Percentiles rank a stretch among this genome's conserved stretches.
These are phyloP conservation scores for Stereum hirsutum DNA, from an alignment of 1,284 basidiomycete genomes.

Conservation along the genomic window DNA sequence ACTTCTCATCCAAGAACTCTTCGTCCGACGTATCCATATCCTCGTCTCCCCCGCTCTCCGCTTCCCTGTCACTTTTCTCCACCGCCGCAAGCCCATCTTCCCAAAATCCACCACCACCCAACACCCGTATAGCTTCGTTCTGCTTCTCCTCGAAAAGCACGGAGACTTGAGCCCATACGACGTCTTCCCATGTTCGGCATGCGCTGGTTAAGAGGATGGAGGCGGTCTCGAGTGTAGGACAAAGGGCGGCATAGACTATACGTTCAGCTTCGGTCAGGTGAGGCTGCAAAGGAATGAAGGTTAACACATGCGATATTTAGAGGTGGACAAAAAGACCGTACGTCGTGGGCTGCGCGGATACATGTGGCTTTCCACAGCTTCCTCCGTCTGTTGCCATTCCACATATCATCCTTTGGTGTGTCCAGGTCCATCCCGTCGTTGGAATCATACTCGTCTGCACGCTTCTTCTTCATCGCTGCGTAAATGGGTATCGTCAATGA, in stretches of 20 bases:
- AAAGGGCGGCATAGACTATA: conserved; percentile 81
- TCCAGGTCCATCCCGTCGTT: conserved; percentile 4
- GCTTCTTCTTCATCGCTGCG: not conserved
- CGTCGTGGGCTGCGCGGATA: conserved; percentile 69
- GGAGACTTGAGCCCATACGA: conserved; percentile 88
- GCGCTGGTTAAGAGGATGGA: conserved; percentile 61
- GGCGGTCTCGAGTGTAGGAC: conserved; percentile 71
- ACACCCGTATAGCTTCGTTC: conserved; percentile 44
- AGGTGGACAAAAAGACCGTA: conserved; percentile 23
- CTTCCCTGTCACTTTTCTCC: conserved; percentile 12
- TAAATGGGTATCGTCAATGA: not conserved
- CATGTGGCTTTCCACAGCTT: conserved; percentile 84
- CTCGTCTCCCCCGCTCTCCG: not conserved
- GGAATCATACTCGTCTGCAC: not conserved
- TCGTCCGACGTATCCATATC: conserved; percentile 8
- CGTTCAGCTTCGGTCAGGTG: conserved; percentile 70
- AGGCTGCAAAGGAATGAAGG: conserved; percentile 30
- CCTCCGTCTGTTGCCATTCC: conserved; percentile 64
- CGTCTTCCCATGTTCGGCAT: conserved; percentile 89
- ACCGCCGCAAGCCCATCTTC: conserved; percentile 51
- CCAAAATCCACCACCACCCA: conserved; percentile 56
- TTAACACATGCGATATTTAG: not conserved
- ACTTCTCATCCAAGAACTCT: conserved; percentile 47
- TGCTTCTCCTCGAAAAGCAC: conserved; percentile 80
- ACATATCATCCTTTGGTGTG: conserved; percentile 24